A percentile compares a stretch with the other conserved stretches of the same genome.
Conservation (phyloP, 805 yeast genomes). For the Blastobotrys attinorum region DNA sequence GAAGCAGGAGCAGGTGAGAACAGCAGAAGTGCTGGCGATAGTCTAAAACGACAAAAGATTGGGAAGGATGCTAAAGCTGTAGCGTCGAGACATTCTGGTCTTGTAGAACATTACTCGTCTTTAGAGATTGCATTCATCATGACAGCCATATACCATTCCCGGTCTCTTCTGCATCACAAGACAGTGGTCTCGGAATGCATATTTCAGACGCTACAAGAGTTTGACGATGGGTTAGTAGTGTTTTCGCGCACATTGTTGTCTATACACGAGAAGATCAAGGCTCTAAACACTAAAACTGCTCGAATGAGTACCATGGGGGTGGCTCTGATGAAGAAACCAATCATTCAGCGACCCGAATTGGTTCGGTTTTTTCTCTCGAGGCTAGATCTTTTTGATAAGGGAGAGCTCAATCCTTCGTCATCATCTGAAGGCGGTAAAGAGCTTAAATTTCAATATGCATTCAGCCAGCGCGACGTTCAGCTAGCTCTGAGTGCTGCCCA, state of each 20-base stretch:
- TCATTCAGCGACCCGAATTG: background rate
- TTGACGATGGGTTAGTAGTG: background rate
- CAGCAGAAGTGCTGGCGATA: no score
- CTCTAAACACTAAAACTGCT: background rate
- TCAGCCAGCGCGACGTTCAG: background rate
- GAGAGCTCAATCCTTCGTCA: background rate
- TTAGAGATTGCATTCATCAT: background rate
- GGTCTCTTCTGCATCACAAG: background rate
- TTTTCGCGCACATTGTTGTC: background rate
- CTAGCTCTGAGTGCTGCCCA: background rate
- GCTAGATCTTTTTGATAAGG: background rate
- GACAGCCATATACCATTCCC: background rate
- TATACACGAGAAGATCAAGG: background rate
- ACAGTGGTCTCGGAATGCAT: background rate
- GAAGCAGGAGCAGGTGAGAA: no score
- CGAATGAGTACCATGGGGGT: background rate
- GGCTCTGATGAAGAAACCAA: background rate
- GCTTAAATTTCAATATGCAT: background rate
- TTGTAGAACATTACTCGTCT: no score
- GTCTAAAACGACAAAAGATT: no score
- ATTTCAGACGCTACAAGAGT: background rate
- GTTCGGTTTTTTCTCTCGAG: background rate
- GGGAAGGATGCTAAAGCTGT: no score
- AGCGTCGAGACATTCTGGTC: no score
- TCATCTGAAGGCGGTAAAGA: no score